Evolutionary conservation across 768 basidiomycete genomes (phyloP), one percentile per base, ranked within the genome.

Genomic region (Trichaptum fuscoviolaceum): DNA sequence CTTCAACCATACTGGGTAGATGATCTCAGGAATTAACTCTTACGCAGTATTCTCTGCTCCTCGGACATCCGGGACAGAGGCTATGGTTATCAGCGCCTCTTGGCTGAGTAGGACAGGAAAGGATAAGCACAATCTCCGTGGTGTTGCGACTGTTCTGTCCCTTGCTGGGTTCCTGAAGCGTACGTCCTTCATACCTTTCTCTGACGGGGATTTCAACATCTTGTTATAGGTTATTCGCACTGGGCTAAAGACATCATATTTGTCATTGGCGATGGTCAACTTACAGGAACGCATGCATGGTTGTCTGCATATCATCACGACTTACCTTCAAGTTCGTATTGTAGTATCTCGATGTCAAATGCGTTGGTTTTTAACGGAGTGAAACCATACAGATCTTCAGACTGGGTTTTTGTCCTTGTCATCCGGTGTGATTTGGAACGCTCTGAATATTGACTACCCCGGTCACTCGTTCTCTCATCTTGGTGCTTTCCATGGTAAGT

Each of bases 231-330:
- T 35, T 90, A 92, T 71, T 92, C 94, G 24, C 83, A 94, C 42
- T 99, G 97, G 96, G 92, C 95, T 0, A 96, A 96, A 74, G 96
- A 99, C 71, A 82, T 99, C 65, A 77, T 98, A 20, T 90, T 99
- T 67, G 86, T 99, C 27, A 81, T 98, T 67, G 90, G 91, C 59
- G 96, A 98, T 68, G 92, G 88, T 1, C 87, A 96, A 74, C 75
- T 94, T 36, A 92, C 96, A 64, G 97, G 97, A 1, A 90, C 94
- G 82, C 92, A 97, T 68, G 96, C 93, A 2, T 99, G 94, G 90
- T 79, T 98, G 36, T 87, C 82, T 60, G 83, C 88, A 2, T 98
- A 98, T 73, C 93, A 98, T 74, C 87, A 85, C 20, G 77, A 81
- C 35, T 72, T 79, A 25, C 90, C 89, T 71, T 79, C 83, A 52